Conservation (phyloP, 345 rosid species). For the Hirschfeldia incana region DNA sequence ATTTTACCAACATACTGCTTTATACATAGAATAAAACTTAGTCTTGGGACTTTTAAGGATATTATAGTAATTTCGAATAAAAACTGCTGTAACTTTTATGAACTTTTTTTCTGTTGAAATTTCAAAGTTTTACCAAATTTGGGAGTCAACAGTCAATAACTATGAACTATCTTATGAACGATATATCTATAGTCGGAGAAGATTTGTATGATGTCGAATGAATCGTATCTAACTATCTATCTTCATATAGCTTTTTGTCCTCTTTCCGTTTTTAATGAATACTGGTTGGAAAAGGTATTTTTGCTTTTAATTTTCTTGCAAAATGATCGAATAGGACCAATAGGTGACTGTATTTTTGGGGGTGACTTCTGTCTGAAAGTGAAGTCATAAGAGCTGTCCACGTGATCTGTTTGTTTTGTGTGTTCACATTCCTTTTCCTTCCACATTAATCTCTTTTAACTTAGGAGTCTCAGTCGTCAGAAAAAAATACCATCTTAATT, state of each 20-base stretch:
- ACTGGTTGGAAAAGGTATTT: constrained; percentile 1
- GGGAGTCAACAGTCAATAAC: constrained; percentile 11
- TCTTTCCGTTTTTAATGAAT: constrained; percentile 26
- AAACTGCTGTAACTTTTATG: neutral
- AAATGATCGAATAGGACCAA: constrained; percentile 10
- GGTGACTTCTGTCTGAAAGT: constrained; percentile 38
- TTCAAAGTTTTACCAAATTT: neutral
- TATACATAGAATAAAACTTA: neutral
- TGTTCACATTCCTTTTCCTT: constrained; percentile 35
- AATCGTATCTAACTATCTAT: constrained; percentile 4
- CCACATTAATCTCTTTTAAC: constrained; percentile 2
- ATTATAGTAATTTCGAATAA: neutral
- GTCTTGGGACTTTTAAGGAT: neutral
- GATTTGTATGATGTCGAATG: neutral
- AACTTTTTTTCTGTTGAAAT: neutral
- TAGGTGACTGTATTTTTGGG: constrained; percentile 12
- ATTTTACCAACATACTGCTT: neutral
- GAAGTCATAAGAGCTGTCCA: constrained; percentile 37
- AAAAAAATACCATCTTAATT: neutral
- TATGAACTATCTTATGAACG: neutral
- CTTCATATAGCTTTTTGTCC: constrained; percentile 3
- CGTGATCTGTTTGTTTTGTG: constrained; percentile 26
- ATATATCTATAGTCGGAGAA: neutral
- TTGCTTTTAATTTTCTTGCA: neutral
- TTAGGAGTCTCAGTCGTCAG: neutral